Percentiles rank a stretch among this genome's conserved stretches.
Conservation (phyloP, 148 eudicot genomes). For the Vaccinium macrocarpon region DNA sequence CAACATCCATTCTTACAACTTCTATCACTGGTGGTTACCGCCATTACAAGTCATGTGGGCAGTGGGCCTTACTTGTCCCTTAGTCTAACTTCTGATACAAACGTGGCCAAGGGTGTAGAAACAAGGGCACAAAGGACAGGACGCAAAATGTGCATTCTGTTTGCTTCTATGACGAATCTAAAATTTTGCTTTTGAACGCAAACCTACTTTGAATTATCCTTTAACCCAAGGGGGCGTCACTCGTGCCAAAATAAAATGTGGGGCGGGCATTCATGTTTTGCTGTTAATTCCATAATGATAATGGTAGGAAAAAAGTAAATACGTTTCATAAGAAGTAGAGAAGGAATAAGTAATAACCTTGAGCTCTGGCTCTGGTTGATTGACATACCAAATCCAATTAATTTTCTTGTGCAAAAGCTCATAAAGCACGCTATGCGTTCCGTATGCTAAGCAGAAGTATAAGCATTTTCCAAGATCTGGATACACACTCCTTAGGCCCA, state of each 20-base stretch:
- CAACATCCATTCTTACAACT: background rate
- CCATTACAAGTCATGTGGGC: background rate
- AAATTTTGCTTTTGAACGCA: background rate
- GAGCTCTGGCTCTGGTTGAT: constrained; percentile 67
- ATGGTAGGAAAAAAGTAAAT: background rate
- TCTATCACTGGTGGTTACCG: too few relatives aligned
- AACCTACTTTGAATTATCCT: background rate
- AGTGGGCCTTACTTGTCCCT: background rate
- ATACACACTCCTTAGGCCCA: constrained; percentile 46
- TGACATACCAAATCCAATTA: constrained; percentile 89
- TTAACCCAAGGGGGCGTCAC: background rate
- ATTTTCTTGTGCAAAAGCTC: constrained; percentile 67
- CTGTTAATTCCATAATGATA: background rate
- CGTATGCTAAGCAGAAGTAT: constrained; percentile 56
- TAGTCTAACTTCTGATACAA: background rate
- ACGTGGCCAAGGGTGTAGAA: background rate
- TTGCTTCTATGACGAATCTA: background rate
- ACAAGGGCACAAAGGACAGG: background rate
- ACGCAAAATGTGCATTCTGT: background rate
- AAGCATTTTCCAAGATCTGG: constrained; percentile 72
- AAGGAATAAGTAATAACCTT: constrained; percentile 35
- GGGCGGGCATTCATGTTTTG: background rate
- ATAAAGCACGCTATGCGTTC: constrained; percentile 57
- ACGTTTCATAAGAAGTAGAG: background rate
- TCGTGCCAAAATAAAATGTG: background rate